Conservation (phyloP, 805 yeast genomes). For the Candida gorgasii region DNA sequence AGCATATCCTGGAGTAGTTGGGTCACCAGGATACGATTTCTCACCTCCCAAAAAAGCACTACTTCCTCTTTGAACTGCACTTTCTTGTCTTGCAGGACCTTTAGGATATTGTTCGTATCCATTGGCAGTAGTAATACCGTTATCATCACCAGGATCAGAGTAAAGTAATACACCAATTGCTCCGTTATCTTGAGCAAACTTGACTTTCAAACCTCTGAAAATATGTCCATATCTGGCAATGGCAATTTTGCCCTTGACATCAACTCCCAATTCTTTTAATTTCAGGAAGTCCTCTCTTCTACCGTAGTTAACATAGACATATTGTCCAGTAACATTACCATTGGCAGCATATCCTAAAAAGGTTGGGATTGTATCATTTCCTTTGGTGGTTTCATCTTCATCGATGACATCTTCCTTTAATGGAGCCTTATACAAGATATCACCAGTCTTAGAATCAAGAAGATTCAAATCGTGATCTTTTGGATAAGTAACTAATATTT, state of each 20-base stretch:
- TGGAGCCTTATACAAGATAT: slow-evolving; percentile 46
- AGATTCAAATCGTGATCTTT: slow-evolving; percentile 44
- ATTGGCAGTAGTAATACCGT: slow-evolving; percentile 51
- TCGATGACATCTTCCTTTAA: slow-evolving; percentile 49
- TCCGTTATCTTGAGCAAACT: slow-evolving; percentile 61
- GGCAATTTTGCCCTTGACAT: slow-evolving; percentile 56
- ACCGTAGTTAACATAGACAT: slow-evolving; percentile 64
- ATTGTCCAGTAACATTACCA: slow-evolving; percentile 58
- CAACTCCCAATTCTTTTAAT: slow-evolving; percentile 41
- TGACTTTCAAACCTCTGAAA: slow-evolving; percentile 56
- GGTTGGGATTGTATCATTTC: slow-evolving; percentile 44
- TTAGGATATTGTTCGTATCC: slow-evolving; percentile 60
- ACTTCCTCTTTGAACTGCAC: slow-evolving; percentile 62
- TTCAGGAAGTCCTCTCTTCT: slow-evolving; percentile 51
- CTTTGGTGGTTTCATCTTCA: slow-evolving; percentile 41
- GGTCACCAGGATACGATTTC: slow-evolving; percentile 66
- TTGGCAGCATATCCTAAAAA: slow-evolving; percentile 66
- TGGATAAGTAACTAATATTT: slow-evolving; percentile 56
- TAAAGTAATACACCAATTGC: slow-evolving; percentile 62
- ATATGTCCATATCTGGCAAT: slow-evolving; percentile 55
- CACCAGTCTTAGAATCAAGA: slow-evolving; percentile 28
- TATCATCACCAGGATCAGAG: slow-evolving; percentile 62
- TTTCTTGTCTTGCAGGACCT: slow-evolving; percentile 66
- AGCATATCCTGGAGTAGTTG: slow-evolving; percentile 74
- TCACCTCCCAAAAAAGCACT: slow-evolving; percentile 55